Evolutionary conservation across 148 eudicot species (phyloP), one percentile per base, ranked within the genome.

Genomic region (Nepenthes gracilis): DNA sequence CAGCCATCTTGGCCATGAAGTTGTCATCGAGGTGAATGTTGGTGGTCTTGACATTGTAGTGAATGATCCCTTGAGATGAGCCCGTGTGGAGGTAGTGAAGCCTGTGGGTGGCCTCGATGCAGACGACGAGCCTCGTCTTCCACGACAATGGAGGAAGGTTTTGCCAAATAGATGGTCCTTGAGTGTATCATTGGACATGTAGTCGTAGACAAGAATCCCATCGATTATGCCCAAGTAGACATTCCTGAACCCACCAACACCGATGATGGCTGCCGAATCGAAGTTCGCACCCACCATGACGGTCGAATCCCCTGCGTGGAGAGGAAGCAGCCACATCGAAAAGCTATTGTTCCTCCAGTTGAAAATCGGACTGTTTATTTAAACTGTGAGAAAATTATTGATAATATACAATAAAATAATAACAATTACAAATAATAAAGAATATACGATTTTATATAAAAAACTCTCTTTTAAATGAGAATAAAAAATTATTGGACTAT

Each of bases 71-170:
- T 43, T 77, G 84, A 13, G 94, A 76, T 12, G 94, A 68, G 0
- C 97, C 97, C 0, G 97, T 90, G 67, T 90, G 97, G 6, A 90
- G 88, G 67, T 90, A 90, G 50, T 90, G 97, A 15, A 90, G 94
- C 36, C 95, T 95, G 0, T 90, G 84, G 14, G 95, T 95, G 0
- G 97, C 60, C 11, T 94, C 94, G 8, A 90, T 86, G 65, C 90
- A 84, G 12, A 82, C 77, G 33, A 86, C 97, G 5, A 90, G 70
- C 66, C 95, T 78, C 67, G 80, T 86, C 57, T 90, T 90, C 97
- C 97, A 89, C 0, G 97, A 58, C n/a, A 89, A 35, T 0, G 74
- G 36, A 1, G 90, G 80, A 80, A 7, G 70, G 75, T 62, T 64
- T 81, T 89, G 2, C 93, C 97, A 9, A 84, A 86, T 1, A 89